Percentiles rank a stretch among this genome's conserved stretches.
Conservation (phyloP, 768 basidiomycete genomes). For the Xerocomellus amylosporus region DNA sequence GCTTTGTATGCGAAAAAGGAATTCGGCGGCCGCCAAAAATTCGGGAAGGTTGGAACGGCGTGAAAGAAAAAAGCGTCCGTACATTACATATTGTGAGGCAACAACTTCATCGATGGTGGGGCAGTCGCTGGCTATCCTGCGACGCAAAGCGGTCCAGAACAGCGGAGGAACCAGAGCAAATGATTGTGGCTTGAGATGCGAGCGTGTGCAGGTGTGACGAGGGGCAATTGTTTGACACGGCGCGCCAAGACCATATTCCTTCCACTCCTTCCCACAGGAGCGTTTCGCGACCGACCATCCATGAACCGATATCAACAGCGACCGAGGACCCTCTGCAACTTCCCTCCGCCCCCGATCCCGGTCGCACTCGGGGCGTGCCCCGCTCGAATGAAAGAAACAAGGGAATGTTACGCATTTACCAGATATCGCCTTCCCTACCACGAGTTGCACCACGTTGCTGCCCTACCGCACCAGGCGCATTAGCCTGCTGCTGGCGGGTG, state of each 20-base stretch:
- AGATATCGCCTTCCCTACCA: conserved; percentile 46
- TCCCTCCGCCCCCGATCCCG: conserved; percentile 41
- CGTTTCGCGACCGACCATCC: conserved; percentile 34
- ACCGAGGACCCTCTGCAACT: conserved; percentile 34
- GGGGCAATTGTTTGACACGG: conserved; percentile 15
- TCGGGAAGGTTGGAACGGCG: conserved; percentile 23
- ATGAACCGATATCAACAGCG: conserved; percentile 34
- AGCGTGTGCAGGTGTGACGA: conserved; percentile 8
- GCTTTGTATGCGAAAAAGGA: conserved; percentile 26
- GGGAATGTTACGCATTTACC: conserved; percentile 36
- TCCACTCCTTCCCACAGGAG: conserved; percentile 21
- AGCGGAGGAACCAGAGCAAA: conserved; percentile 13
- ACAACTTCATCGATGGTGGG: conserved; percentile 32
- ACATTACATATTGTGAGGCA: conserved; percentile 44
- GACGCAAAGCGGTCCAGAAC: conserved; percentile 18
- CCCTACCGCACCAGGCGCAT: conserved; percentile 47
- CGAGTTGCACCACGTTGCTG: conserved; percentile 42
- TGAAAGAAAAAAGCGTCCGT: conserved; percentile 83
- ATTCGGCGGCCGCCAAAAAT: conserved; percentile 31
- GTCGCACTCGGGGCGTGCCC: conserved; percentile 45
- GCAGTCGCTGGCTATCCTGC: conserved; percentile 20
- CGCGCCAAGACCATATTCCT: conserved; percentile 25
- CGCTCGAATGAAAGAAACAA: conserved; percentile 34
- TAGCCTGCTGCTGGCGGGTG: conserved; percentile 72
- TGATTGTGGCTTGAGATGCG: conserved; percentile 19